Base-by-base conservation (phyloP, 345 rosid genomes). In the Camelina sativa region DNA sequence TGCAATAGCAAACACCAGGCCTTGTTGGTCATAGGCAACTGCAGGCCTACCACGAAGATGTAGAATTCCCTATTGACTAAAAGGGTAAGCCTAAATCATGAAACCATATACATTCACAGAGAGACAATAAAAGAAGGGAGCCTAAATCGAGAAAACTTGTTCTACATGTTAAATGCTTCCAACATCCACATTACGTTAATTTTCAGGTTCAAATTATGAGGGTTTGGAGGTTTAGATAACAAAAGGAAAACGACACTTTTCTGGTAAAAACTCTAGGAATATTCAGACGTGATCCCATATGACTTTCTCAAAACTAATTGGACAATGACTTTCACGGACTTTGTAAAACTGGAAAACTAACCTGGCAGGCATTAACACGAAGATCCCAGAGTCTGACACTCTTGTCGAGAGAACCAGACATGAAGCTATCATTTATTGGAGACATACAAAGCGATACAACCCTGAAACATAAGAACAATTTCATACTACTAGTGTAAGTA, bases 361-460 rank as follows among this genome's bases (percentile, higher is more conserved):
- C 98, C 99, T 95, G 99, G 80, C 99, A 92, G n/a, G 92, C 92
- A 80, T 92, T 95, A 37, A 95, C 99, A 30, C 98, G 98, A 83
- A 95, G 99, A 86, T 95, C 99, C 99, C 99, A 95, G 38, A 95
- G 89, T 80, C 99, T 86, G 66, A 90, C 93, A 55, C 83, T 90
- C 61, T 89, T 90, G 78, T 95, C 99, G 19, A 95, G 90, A 54
- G 99, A 92, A 76, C 94, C 97, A 72, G 99, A 95, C 97, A 95
- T 95, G 89, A 95, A 95, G 86, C 98, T 92, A 69, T 95, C 99
- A 68, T 95, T 95, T 25, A 90, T 80, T 4, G 98, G 99, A 32
- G 98, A 92, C 98, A 95, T 90, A 84, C 92, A 95, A 67, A 95
- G 97, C 20, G 99, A 90, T 56, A 95, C 96, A 78, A 92, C 90